Base-by-base conservation (phyloP, 2,329 filamentous ascomycete species). In the Trichophyton mentagrophytes region DNA sequence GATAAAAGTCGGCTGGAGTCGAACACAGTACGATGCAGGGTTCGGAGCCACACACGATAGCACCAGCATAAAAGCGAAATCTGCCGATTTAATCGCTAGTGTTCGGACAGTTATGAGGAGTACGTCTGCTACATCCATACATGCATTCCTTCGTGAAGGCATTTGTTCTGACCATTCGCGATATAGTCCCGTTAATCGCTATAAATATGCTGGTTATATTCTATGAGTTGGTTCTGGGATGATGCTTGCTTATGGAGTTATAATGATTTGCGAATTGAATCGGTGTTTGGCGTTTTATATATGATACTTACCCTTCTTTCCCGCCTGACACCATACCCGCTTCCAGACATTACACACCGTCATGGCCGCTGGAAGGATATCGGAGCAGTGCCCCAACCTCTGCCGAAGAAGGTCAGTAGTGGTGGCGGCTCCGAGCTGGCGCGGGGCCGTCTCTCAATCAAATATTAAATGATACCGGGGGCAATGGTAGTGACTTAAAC, bases 61-160 rank as follows among this genome's bases (percentile, higher is more conserved):
- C 67, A 82, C 85, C 65, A 91, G 89, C 74, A 81, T 95, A 68
- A 92, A 93, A 75, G 86, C 86, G 58, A 93, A 93, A 74, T 80
- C 91, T 47, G 86, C 96, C 68, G 90, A 95, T 72, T 76, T 97
- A 69, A 93, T 97, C 66, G 88, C 89, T 40, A 93, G 89, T 69
- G 87, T 96, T 67, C 82, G 92, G 73, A 96, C 89, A 61, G 79
- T 97, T 60, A 95, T 95, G 89, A 84, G 92, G 78, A 90, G 91
- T 96, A 82, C 62, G 86, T 83, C 51, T 42, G n/a, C 59, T 4
- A 27, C 25, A 36, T 11, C 15, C 3, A 15, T 15, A 44, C 20
- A n/a, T 11, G 11, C 6, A 7, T 20, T 1, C 11, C 17, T 11
- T 25, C 5, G 15, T 27, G 13, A 11, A 8, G 11, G 2, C 22